phyloP scores from a whole-genome alignment of 345 rosid genomes.

The Streptanthus diversifolius region DNA sequence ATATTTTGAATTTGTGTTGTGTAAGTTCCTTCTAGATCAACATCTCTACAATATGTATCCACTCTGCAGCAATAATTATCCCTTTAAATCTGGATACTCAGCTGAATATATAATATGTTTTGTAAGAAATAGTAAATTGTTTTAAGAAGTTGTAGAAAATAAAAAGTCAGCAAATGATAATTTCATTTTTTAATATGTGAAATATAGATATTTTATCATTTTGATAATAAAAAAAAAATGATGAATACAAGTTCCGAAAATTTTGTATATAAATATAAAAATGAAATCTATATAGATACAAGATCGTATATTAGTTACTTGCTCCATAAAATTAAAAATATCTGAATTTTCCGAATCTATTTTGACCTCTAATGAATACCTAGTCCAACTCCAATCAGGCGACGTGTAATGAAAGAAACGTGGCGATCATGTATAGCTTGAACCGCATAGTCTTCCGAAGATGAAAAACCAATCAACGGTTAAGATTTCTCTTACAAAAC shows the following conservation, averaged over 20 bases:
- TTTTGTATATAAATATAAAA: too few species aligned
- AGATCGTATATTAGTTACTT: background rate
- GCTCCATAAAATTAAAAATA: background rate
- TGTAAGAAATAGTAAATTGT: too few species aligned
- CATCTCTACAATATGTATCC: background rate
- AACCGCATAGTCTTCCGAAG: background rate
- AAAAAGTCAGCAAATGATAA: too few species aligned
- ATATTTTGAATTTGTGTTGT: too few species aligned
- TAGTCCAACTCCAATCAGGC: conserved; percentile 11
- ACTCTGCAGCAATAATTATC: background rate
- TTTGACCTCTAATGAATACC: background rate
- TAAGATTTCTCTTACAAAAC: conserved; percentile 8
- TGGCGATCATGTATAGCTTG: conserved; percentile 16
- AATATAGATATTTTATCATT: too few species aligned
- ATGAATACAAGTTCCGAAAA: too few species aligned
- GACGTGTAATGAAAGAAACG: conserved; percentile 10
- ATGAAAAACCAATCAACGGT: conserved; percentile 30
- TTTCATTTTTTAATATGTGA: too few species aligned
- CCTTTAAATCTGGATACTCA: too few species aligned
- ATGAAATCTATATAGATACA: too few species aligned
- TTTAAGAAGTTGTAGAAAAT: too few species aligned
- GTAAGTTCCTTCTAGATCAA: background rate
- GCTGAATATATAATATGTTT: too few species aligned
- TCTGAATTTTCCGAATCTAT: background rate
- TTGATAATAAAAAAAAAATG: too few species aligned